Percentiles rank a stretch among this genome's conserved stretches.
These are phyloP conservation scores for Inga laurina DNA, from an alignment of 306 rosid species.

Conservation along the genomic window DNA sequence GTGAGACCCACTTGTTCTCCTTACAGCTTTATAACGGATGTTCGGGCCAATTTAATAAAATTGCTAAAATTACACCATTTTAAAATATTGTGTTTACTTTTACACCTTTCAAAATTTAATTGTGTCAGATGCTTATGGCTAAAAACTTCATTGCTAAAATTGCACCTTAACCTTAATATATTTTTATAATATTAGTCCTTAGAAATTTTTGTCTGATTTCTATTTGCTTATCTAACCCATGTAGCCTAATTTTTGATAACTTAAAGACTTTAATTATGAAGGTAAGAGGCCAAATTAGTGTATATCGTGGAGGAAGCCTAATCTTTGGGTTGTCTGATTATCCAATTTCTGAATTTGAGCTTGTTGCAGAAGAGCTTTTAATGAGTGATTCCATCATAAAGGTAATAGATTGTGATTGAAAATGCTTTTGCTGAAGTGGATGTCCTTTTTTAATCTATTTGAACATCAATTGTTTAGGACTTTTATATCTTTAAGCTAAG, in stretches of 20 bases:
- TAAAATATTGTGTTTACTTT: no score
- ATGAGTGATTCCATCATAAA: conserved; percentile 92
- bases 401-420: conserved; percentile 49
- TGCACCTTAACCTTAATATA: no score
- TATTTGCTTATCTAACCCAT: not conserved
- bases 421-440: conserved; percentile 21
- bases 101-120: no score
- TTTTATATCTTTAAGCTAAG: conserved; percentile 23
- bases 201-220: not conserved
- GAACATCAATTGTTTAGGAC: conserved; percentile 29
- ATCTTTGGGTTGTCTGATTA: conserved; percentile 84
- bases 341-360: conserved; percentile 97
- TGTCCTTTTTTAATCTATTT: conserved; percentile 14
- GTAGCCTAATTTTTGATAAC: conserved; percentile 29
- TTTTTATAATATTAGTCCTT: conserved; percentile 27
- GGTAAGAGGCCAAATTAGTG: conserved; percentile 97
- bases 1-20: no score
- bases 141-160: no score
- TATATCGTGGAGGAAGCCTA: conserved; percentile 87
- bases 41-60: no score
- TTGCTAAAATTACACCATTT: no score
- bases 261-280: conserved; percentile 49
- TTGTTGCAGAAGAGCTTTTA: conserved; percentile 97
- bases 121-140: no score
- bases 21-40: no score